Conservation (phyloP, 2,329 filamentous ascomycete species). For the Fusarium tjaetaba region DNA sequence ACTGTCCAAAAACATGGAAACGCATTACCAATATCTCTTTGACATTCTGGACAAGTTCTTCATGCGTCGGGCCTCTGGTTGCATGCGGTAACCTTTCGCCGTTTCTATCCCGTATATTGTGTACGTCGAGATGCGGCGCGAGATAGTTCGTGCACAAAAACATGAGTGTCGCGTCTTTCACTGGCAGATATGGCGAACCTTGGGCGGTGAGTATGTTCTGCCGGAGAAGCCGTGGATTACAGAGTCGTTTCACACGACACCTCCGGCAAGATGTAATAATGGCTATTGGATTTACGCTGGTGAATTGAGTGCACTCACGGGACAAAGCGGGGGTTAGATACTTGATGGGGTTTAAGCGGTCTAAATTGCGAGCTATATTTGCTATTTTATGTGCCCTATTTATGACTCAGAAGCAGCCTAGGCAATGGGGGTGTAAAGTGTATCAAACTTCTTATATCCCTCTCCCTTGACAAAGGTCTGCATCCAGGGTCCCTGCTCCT, state of each 20-base stretch:
- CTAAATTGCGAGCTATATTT: not conserved
- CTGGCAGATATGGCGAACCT: not conserved
- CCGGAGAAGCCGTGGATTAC: not conserved
- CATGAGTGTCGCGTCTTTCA: rapidly evolving
- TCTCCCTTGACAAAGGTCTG: constrained; percentile 56
- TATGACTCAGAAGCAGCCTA: not conserved
- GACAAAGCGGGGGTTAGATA: not conserved
- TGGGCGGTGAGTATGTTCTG: not conserved
- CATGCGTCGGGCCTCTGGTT: not conserved
- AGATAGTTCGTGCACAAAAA: not conserved
- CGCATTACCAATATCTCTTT: not conserved
- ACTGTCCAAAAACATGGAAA: not conserved
- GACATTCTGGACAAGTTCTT: not conserved
- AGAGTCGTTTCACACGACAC: not conserved
- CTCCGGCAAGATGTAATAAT: not conserved
- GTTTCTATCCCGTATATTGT: not conserved
- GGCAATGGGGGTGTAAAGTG: not conserved
- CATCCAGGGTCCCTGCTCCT: constrained; percentile 56
- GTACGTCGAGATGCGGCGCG: rapidly evolving
- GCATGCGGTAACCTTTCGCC: not conserved
- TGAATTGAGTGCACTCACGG: not conserved
- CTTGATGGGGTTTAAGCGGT: no score
- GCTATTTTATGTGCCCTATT: not conserved
- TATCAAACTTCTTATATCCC: constrained; percentile 47
- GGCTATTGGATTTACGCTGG: not conserved